phyloP scores from a whole-genome alignment of 805 yeast species.

The Ogataea paraovalis region DNA sequence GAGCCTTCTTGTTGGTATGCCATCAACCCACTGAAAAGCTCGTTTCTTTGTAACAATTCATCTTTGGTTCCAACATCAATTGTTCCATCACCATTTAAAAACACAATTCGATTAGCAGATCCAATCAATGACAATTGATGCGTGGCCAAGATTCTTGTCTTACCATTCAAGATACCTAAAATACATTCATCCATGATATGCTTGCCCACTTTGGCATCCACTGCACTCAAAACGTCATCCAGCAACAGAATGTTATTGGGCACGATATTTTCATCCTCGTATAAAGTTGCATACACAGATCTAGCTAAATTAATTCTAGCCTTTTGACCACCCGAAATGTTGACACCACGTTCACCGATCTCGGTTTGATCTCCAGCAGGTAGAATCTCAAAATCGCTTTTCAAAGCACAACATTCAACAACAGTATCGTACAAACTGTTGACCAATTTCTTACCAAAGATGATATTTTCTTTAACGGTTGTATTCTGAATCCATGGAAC shows the following conservation, averaged over 20 bases:
- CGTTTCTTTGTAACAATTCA: slow-evolving; percentile 42
- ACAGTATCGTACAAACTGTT: slow-evolving; percentile 47
- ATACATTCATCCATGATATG: slow-evolving; percentile 58
- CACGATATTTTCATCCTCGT: slow-evolving; percentile 15
- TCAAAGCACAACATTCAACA: slow-evolving; percentile 61
- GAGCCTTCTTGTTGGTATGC: slow-evolving; percentile 33
- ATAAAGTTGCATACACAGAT: slow-evolving; percentile 50
- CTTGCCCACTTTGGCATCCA: slow-evolving; percentile 66
- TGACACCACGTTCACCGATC: slow-evolving; percentile 84
- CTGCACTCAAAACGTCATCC: slow-evolving; percentile 69
- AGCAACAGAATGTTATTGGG: slow-evolving; percentile 49
- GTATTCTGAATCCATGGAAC: slow-evolving; percentile 84
- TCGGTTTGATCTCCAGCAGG: slow-evolving; percentile 77
- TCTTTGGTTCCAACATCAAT: slow-evolving; percentile 58
- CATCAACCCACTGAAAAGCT: slow-evolving; percentile 37
- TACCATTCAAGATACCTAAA: slow-evolving; percentile 48
- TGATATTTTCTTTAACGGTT: slow-evolving; percentile 69
- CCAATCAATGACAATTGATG: slow-evolving; percentile 74
- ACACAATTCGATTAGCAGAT: slow-evolving; percentile 65
- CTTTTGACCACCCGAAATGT: slow-evolving; percentile 84
- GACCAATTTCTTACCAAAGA: slow-evolving; percentile 55
- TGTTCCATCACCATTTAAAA: slow-evolving; percentile 61
- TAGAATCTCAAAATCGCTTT: slow-evolving; percentile 59
- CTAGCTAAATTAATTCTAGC: slow-evolving; percentile 70
- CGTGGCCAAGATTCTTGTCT: slow-evolving; percentile 76